Evolutionary conservation across 768 basidiomycete species (phyloP), one percentile per base, ranked within the genome.

Genomic region (Trametes coccinea): DNA sequence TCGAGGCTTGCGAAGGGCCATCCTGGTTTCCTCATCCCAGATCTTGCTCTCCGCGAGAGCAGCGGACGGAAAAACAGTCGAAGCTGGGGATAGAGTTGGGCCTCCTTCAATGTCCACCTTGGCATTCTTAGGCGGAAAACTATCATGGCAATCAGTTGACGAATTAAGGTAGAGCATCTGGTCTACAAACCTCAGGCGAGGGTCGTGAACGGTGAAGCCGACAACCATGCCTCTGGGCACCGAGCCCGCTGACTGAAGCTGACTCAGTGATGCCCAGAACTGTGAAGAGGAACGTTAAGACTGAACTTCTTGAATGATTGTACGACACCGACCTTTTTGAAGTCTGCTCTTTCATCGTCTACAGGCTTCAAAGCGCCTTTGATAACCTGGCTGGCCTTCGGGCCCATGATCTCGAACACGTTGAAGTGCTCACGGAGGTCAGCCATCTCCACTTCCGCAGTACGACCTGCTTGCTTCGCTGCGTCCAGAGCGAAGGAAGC

Each of bases 371-470:
- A 69, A 1, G 82, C 84, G 29, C 88, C 88, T 67, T 82, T 85
- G 53, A 90, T 72, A 10, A 71, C 57, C 54, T 72, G 61, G 71
- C 74, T 56, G 69, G 70, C 60, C 66, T 76, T 90, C 3, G 92
- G 92, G 2, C 96, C 96, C 79, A 90, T 89, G 37, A 98, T 83
- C 72, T 98, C 95, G 67, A 96, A 96, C 5, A 86, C 80, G 62
- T 90, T 91, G 45, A 93, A 67, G 51, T 86, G 82, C 2, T 84
- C 85, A 57, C 88, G 77, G 50, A 95, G 72, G 70, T 95, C 91
- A 6, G 81, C 78, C 14, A 95, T 79, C 65, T 92, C 86, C 9
- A 94, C 73, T 22, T 80, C 77, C 27, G 76, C 71, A 4, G 64
- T 51, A 27, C 63, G 60, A 2, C 66, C 64, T 1, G 46, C 55